Evolutionary conservation across 106 monocot species (phyloP).

Genomic region (Apostasia ramifera): DNA sequence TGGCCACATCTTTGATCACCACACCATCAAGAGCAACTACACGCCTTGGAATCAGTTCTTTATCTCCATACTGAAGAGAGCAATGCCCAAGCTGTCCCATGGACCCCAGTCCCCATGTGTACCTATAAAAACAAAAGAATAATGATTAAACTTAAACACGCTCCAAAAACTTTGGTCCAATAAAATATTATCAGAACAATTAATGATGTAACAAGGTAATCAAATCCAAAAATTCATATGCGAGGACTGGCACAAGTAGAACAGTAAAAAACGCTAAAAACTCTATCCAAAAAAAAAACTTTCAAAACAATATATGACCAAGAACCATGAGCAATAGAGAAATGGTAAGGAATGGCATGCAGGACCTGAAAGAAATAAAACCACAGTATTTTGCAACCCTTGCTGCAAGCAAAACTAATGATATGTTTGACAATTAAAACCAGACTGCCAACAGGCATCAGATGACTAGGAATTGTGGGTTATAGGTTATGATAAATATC

Average conservation of each 20-base stretch:
- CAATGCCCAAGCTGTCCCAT: constrained; percentile 95
- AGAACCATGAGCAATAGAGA: no score
- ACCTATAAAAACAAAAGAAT: constrained; percentile 34
- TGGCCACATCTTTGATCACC: constrained; percentile 51
- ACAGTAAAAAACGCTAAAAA: background rate
- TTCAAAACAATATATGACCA: no score
- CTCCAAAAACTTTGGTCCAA: background rate
- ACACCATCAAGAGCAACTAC: constrained; percentile 71
- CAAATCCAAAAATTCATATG: no score
- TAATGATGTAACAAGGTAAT: background rate
- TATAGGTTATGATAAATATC: no score
- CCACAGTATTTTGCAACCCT: no score
- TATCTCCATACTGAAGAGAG: constrained; percentile 74
- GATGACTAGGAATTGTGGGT: no score
- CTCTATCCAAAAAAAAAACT: background rate
- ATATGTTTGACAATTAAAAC: no score
- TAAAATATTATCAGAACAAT: background rate
- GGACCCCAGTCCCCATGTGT: constrained; percentile 93
- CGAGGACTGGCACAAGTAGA: background rate
- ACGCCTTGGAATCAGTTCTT: constrained; percentile 83
- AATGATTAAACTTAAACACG: background rate
- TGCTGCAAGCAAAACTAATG: no score
- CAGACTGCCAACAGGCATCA: no score
- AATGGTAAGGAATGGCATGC: no score
- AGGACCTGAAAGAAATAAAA: no score